phyloP scores from a whole-genome alignment of 2,329 filamentous ascomycete species.

The Ramichloridium luteum region DNA sequence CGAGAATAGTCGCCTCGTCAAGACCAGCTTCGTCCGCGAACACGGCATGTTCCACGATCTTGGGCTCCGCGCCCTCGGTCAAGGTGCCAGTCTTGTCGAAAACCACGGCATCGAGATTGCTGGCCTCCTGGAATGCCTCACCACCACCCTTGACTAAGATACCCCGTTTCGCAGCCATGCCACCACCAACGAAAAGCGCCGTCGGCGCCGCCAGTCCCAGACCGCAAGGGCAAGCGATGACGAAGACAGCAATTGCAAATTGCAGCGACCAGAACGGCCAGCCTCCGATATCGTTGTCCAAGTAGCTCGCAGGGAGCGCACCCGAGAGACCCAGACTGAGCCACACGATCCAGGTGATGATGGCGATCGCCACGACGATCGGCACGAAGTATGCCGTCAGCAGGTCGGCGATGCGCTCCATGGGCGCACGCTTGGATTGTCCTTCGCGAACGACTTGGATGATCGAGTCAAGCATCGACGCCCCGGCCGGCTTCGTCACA shows the following conservation, averaged over 20 bases:
- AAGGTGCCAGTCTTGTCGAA: slow-evolving; percentile 86
- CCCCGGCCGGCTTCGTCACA: slow-evolving; percentile 52
- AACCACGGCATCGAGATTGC: slow-evolving; percentile 62
- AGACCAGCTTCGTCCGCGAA: slow-evolving; percentile 7
- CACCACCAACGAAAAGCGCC: slow-evolving; percentile 69
- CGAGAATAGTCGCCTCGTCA: slow-evolving; percentile 31
- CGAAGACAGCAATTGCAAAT: slow-evolving; percentile 78
- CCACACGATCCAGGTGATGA: slow-evolving; percentile 63
- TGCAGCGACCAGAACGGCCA: slow-evolving; percentile 64
- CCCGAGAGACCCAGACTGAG: slow-evolving; percentile 50
- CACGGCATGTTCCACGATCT: slow-evolving; percentile 46
- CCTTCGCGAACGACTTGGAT: slow-evolving; percentile 66
- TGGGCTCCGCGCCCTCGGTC: slow-evolving; percentile 59
- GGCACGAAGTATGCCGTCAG: slow-evolving; percentile 70
- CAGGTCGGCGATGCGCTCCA: slow-evolving; percentile 61
- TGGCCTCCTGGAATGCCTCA: slow-evolving; percentile 76
- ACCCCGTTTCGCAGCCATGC: slow-evolving; percentile 64
- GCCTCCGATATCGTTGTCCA: slow-evolving; percentile 39
- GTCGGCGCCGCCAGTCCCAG: slow-evolving; percentile 76
- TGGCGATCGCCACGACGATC: slow-evolving; percentile 54
- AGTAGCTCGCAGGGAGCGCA: slow-evolving; percentile 43
- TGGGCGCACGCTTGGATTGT: slow-evolving; percentile 61
- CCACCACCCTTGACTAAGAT: slow-evolving; percentile 76
- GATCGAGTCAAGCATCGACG: slow-evolving; percentile 70
- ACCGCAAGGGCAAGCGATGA: slow-evolving; percentile 76